Base-by-base conservation (phyloP, 1,284 basidiomycete genomes). In the Baeospora myosura region DNA sequence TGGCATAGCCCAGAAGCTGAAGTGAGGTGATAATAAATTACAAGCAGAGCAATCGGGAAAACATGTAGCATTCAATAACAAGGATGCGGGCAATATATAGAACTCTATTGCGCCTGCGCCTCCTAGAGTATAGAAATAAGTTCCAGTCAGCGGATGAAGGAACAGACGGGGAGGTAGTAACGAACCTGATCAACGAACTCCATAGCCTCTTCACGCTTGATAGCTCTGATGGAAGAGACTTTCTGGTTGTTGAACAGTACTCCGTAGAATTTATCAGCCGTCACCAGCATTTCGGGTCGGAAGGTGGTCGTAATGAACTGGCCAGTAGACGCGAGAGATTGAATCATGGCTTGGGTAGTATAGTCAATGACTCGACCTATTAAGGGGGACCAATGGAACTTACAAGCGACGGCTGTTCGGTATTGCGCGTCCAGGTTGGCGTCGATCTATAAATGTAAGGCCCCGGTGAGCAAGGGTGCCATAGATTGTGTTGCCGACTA, bases 271-370 rank as follows among this genome's bases (percentile, higher is more conserved):
- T 94, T 91, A 62, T 96, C 91, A 0, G 94, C 93, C 1, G 88
- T 85, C 6, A 88, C 86, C 46, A 98, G 74, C 88, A 98, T 92
- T 65, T 99, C 96, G 0, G 93, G 88, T 44, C 95, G 75, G 78
- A 99, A 99, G 1, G 96, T 99, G 1, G 96, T 99, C 21, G 91
- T 95, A 61, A 99, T 96, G 64, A 98, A 98, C 62, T 99, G 96
- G 0, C 90, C 95, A 1, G 79, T 83, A 4, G 78, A 69, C 0
- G 92, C 77, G 12, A 98, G 74, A 18, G 88, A 85, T 58, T 91
- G 81, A 49, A 99, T 98, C 94, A 98, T 98, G 5, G 83, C 88
- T 5, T 18, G n/a, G 20, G 16, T 7, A 10, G 16, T 11, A 23
- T 4, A n/a, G 8, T 40, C 20, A 22, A 26, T 38, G 6, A 4